Evolutionary conservation across 345 rosid genomes (phyloP), one percentile per base, ranked within the genome.

Genomic region (Salix viminalis): DNA sequence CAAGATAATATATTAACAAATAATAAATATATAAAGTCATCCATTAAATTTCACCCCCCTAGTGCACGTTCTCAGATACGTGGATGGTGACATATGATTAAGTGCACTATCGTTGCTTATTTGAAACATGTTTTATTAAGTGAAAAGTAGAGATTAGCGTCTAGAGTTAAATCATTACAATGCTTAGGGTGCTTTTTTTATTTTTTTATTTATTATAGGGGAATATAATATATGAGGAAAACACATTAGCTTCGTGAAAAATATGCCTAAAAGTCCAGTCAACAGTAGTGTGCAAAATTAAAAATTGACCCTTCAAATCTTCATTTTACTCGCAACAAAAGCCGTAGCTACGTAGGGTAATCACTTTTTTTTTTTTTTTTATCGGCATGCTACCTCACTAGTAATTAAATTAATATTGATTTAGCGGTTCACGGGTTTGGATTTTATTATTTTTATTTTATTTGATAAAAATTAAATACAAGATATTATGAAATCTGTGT

Each of bases 401-500:
- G 13, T 10, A n/a, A n/a, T 56, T 14, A 13, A 46, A 46, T 14
- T 36, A 36, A 36, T 36, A 0, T 5, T 36, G 6, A 34, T 34
- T 34, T 34, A 32, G 34, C 6, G 6, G 1, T 34, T 34, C 34
- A 34, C 5, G 36, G 0, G 0, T 34, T 34, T 34, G 0, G 2
- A 34, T 34, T 34, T 34, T 34, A 34, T 4, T 34, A 34, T 34
- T 34, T 34, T 34, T 4, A 34, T 34, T 34, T 32, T 32, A 32
- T 32, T 32, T 32, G 36, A 4, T 32, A 32, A 32, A 32, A 32
- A 32, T 32, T 5, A 32, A 32, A 32, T 0, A 4, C 1, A 4
- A 32, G 0, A 4, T 0, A 32, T 32, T 32, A 4, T 32, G n/a
- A 0, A 0, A 32, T 32, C 5, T 32, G 5, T 4, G 5, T 32